Base-by-base conservation (phyloP, 169 alveolate genomes). In the Eimeria maxima region DNA sequence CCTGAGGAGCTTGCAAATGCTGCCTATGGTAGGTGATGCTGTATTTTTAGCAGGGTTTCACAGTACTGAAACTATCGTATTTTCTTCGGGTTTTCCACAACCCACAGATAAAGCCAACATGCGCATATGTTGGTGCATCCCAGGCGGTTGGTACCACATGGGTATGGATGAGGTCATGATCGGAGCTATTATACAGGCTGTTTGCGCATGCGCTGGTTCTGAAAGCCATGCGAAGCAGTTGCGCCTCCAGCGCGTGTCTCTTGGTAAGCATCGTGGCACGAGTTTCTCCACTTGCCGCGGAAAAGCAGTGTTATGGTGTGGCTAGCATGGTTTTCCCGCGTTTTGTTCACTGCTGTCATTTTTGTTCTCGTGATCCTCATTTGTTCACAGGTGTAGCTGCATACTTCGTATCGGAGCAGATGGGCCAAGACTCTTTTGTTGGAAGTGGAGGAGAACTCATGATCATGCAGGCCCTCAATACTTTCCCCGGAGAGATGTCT, bases 211-310 rank as follows among this genome's bases (percentile, higher is more conserved):
- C 67, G 97, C 97, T n/a, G 95, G 95, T 22, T 91, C 90, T 94
- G 98, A 97, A 89, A 90, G 81, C 86, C 97, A 97, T 83, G 97
- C 96, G 29, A 96, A 96, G 87, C 98, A 97, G 84, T 95, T 97
- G 53, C 97, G 98, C n/a, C 94, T 97, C 7, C 97, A 96, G 97
- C 95, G 98, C 29, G 97, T 96, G 38, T 96, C 96, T 65, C 95
- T 97, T 53, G 98, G 93, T 87, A 63, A 60, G 93, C 63, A 18
- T 11, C 80, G 33, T 4, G 24, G 67, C 65, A 10, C 24, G 69
- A 24, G 13, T 78, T 10, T 78, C 10, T 50, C 67, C 38, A 53
- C 10, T 14, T 53, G 18, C 0, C 29, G 7, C 4, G 47, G 29
- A 14, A 45, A 45, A 16, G 4, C 18, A 45, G 67, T n/a, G 83